A percentile compares a stretch with the other conserved stretches of the same genome.
Evolutionary conservation across 257 asterid species (phyloP).

Genomic region (Solanum peruvianum): DNA sequence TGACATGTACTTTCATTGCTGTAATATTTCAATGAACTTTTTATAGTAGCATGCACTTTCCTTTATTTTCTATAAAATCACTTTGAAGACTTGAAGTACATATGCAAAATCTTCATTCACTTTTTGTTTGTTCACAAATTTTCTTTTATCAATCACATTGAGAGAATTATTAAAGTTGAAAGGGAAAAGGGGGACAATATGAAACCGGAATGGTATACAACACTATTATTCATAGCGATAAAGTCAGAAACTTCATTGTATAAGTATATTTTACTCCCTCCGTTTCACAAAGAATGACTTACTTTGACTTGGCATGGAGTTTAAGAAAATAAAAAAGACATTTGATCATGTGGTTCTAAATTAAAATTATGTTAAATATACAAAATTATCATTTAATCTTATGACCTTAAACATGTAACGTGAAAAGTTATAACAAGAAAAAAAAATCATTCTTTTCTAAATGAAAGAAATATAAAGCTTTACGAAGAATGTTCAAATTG

Average conservation of each 20-base stretch:
- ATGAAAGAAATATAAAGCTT: too few species aligned
- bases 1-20: neutral
- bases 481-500: too few species aligned
- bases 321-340: too few species aligned
- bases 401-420: fast-evolving
- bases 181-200: neutral
- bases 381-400: too few species aligned
- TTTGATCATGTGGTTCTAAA: too few species aligned
- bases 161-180: neutral
- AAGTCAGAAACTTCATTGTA: neutral
- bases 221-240: neutral
- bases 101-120: neutral
- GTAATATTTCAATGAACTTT: neutral
- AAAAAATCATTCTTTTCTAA: too few species aligned
- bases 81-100: neutral
- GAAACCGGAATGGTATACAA: neutral
- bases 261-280: too few species aligned
- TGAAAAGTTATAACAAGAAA: too few species aligned
- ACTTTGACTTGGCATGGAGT: fast-evolving
- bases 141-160: neutral
- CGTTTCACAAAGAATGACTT: fast-evolving
- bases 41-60: neutral
- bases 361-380: too few species aligned
- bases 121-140: neutral
- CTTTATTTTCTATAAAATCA: neutral